Evolutionary conservation across 495 filamentous ascomycete species (phyloP), one percentile per base, ranked within the genome.

Genomic region (Aspergillus baeticus): DNA sequence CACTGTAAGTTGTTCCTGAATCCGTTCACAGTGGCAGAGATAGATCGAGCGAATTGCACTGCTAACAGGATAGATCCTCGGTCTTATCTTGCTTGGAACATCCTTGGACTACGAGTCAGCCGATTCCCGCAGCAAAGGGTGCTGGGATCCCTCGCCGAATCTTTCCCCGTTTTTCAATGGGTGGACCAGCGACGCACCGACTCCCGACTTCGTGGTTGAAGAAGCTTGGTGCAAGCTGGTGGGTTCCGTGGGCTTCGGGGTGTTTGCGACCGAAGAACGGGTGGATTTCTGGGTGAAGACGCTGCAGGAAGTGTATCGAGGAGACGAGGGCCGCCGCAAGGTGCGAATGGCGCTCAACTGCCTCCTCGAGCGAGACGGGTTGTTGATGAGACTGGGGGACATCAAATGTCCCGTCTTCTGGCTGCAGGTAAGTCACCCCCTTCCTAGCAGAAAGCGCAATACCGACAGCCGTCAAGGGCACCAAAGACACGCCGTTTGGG

Each of bases 391-490:
- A 43, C 47, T 87, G 21, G 63, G 69, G 15, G 81, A 87, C 69
- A 69, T 87, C 23, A 72, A 64, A 54, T 87, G 84, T 64, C 85
- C 85, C 2, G 81, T 87, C 6, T 74, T 79, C 42, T 89, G 84
- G 85, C 58, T 87, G 53, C 85, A 88, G 62, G 83, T 83, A 39
- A 66, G 75, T 37, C 17, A n/a, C 42, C 1, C 35, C 7, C n/a
- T 26, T 34, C n/a, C 15, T 10, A 36, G 5, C 21, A 10, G 33
- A 14, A 6, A 18, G 5, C 15, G 7, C 7, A 50, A 21, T 37
- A 37, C 35, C 13, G 4, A 38, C 15, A n/a, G 36, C 36, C 5
- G 36, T 10, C 4, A 5, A 83, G 78, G 84, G 83, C 38, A 81
- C 78, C 17, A 63, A 73, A 10, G 84, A 87, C 58, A 67, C 59